Evolutionary conservation across 352 stramenopile species (phyloP).

Genomic region (Globisporangium alternatum): DNA sequence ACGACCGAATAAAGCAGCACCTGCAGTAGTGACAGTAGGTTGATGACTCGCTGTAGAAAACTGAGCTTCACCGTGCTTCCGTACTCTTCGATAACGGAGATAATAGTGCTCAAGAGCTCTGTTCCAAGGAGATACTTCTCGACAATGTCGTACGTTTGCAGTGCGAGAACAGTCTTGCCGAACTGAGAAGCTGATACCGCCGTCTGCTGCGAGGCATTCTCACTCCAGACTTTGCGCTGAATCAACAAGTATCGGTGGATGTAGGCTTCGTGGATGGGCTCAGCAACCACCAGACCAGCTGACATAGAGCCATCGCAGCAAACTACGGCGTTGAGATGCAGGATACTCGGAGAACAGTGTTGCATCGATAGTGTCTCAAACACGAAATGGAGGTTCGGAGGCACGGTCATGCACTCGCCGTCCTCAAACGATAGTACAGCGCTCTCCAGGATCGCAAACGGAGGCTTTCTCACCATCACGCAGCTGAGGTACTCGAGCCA

Average conservation of each 20-base stretch:
- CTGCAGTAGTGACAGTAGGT: slow-evolving; percentile 45
- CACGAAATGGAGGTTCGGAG: slow-evolving; percentile 57
- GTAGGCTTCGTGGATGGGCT: slow-evolving; percentile 27
- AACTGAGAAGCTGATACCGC: not conserved
- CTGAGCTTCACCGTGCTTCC: slow-evolving; percentile 22
- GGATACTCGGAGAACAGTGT: slow-evolving; percentile 31
- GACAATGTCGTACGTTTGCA: slow-evolving; percentile 22
- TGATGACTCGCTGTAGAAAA: slow-evolving; percentile 39
- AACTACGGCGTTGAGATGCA: slow-evolving; percentile 31
- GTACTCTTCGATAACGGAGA: slow-evolving; percentile 28
- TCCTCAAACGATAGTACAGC: slow-evolving; percentile 31
- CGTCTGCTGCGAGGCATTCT: not conserved
- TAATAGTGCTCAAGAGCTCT: slow-evolving; percentile 26
- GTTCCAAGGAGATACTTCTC: slow-evolving; percentile 22
- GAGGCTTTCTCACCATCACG: slow-evolving; percentile 16
- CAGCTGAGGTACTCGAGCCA: slow-evolving; percentile 43
- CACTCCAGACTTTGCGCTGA: slow-evolving; percentile 11
- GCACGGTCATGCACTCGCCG: slow-evolving; percentile 54
- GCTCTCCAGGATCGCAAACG: not conserved
- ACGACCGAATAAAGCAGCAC: slow-evolving; percentile 24
- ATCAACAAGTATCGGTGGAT: slow-evolving; percentile 28
- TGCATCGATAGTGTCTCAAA: slow-evolving; percentile 51
- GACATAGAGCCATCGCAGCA: not conserved
- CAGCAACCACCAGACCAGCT: not conserved
- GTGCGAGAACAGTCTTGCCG: not conserved